phyloP scores from a whole-genome alignment of 176 grass and related monocot genomes.

The Oryza punctata region DNA sequence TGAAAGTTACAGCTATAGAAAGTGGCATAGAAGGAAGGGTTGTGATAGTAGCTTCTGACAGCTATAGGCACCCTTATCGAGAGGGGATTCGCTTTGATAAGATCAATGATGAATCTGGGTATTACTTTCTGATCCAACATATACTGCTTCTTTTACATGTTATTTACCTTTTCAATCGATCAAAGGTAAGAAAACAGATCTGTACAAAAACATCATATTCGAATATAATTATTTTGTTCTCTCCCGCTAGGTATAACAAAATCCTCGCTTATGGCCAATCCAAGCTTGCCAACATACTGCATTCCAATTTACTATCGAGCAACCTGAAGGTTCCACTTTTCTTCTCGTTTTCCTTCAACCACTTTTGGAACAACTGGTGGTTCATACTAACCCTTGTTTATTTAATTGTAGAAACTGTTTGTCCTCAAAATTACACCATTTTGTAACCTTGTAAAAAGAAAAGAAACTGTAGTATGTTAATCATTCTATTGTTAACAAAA shows the following conservation, averaged over 20 bases:
- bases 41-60: slow-evolving; percentile 63
- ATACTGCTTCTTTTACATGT: not conserved
- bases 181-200: not conserved
- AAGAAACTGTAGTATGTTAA: not conserved
- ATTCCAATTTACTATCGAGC: slow-evolving; percentile 58
- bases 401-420: not conserved
- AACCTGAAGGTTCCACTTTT: slow-evolving; percentile 42
- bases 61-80: slow-evolving; percentile 46
- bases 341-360: not conserved
- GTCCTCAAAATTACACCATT: not conserved
- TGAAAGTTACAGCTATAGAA: slow-evolving; percentile 53
- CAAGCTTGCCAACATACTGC: slow-evolving; percentile 77
- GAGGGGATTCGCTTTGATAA: slow-evolving; percentile 75
- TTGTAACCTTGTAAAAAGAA: not conserved
- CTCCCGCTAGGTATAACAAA: not conserved
- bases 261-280: slow-evolving; percentile 59
- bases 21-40: slow-evolving; percentile 65
- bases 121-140: slow-evolving; percentile 1
- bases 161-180: not conserved
- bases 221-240: not conserved
- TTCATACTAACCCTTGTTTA: not conserved
- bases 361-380: not conserved
- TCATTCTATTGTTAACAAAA: not conserved
- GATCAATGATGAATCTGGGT: slow-evolving; percentile 67
- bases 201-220: not conserved